Evolutionary conservation across 768 basidiomycete genomes (phyloP).

Genomic region (Trametes meyenii): DNA sequence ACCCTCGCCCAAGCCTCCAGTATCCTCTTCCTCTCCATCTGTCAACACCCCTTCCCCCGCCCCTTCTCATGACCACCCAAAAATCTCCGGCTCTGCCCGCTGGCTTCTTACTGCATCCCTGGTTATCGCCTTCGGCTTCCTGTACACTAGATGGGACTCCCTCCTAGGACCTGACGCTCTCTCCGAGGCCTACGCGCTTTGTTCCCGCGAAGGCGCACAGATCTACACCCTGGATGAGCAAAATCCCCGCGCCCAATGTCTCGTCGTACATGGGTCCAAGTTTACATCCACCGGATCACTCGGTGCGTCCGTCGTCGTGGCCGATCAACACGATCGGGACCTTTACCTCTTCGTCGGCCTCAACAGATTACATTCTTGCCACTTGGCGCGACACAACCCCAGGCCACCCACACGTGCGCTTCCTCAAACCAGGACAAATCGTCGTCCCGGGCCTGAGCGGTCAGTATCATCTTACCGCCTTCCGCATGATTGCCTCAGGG

Average conservation of each 20-base stretch:
- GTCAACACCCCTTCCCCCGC: neutral
- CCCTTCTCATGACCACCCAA: neutral
- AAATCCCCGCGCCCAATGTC: slow-evolving; percentile 59
- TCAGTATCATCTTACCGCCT: slow-evolving; percentile 37
- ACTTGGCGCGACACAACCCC: slow-evolving; percentile 37
- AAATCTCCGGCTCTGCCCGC: neutral
- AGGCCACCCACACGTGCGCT: slow-evolving; percentile 38
- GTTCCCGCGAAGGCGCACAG: slow-evolving; percentile 51
- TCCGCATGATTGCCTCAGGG: neutral
- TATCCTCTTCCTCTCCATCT: neutral
- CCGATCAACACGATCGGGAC: slow-evolving; percentile 26
- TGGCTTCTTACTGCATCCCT: slow-evolving; percentile 26
- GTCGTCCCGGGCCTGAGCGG: slow-evolving; percentile 75
- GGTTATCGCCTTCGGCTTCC: slow-evolving; percentile 27
- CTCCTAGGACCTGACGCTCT: slow-evolving; percentile 12
- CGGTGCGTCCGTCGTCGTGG: slow-evolving; percentile 43
- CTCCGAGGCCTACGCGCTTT: slow-evolving; percentile 57
- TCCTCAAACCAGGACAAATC: slow-evolving; percentile 57
- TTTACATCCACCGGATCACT: slow-evolving; percentile 60
- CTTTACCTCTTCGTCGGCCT: slow-evolving; percentile 1
- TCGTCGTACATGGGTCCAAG: slow-evolving; percentile 54
- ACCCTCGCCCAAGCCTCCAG: too few relatives aligned
- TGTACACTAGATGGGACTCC: slow-evolving; percentile 13
- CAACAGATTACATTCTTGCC: slow-evolving; percentile 45
- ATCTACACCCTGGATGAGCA: slow-evolving; percentile 71